Percentiles rank a stretch among this genome's conserved stretches.
Conservation (phyloP, 2,329 filamentous ascomycete genomes). For the Calonectria henricotiae region DNA sequence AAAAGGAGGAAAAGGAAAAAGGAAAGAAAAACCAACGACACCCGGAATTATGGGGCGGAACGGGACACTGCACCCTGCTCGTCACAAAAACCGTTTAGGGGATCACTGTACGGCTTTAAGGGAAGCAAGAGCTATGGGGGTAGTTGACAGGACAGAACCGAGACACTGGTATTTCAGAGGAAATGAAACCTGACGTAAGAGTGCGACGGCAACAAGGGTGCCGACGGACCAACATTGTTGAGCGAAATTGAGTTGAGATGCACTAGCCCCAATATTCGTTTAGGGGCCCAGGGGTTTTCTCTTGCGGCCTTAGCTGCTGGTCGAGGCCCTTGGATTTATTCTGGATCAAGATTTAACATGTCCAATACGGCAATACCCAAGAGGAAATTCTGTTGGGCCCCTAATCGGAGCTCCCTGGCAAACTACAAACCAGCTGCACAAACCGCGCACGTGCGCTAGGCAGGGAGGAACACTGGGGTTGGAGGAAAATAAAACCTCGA, state of each 20-base stretch:
- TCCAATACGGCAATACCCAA: background rate
- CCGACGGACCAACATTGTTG: slow-evolving; percentile 17
- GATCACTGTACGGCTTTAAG: slow-evolving; percentile 20
- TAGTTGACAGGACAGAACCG: background rate
- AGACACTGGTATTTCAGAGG: slow-evolving; percentile 15
- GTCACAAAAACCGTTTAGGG: slow-evolving; percentile 9
- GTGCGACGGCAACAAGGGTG: slow-evolving; percentile 18
- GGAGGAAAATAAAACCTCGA: background rate
- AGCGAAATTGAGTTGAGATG: slow-evolving; percentile 21
- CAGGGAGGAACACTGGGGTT: background rate
- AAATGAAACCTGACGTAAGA: slow-evolving; percentile 22
- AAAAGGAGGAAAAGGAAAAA: background rate
- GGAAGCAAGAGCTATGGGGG: slow-evolving; percentile 2
- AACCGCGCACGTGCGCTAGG: background rate
- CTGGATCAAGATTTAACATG: slow-evolving; percentile 14
- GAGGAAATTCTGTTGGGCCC: slow-evolving; percentile 10
- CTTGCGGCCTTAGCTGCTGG: slow-evolving; percentile 18
- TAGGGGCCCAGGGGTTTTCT: slow-evolving; percentile 21
- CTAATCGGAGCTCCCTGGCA: slow-evolving; percentile 3
- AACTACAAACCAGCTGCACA: slow-evolving; percentile 9
- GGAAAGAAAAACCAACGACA: background rate
- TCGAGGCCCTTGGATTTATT: slow-evolving; percentile 7
- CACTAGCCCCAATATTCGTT: slow-evolving; percentile 18
- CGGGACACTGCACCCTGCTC: slow-evolving; percentile 10
- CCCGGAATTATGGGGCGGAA: background rate